These are phyloP conservation scores for Buddleja alternifolia DNA, from an alignment of 257 asterid genomes.

Conservation along the genomic window DNA sequence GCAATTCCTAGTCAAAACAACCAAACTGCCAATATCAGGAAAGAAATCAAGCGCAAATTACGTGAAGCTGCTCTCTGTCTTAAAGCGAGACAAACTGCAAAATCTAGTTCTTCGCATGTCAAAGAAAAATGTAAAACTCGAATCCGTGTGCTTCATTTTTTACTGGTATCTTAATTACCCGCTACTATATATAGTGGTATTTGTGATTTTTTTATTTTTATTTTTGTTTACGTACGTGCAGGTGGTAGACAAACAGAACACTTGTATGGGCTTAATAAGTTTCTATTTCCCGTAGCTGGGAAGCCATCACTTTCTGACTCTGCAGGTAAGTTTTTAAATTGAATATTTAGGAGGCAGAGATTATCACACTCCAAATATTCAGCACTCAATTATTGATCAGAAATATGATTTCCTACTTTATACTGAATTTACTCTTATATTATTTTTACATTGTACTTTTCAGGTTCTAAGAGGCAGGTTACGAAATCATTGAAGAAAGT, in stretches of 20 bases:
- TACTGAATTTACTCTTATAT: conserved; percentile 7
- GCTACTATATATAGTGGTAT: conserved; percentile 5
- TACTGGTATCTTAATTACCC: not conserved
- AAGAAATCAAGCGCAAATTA: conserved; percentile 61
- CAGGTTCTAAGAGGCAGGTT: conserved; percentile 79
- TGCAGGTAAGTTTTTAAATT: conserved; percentile 37
- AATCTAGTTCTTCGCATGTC: conserved; percentile 41
- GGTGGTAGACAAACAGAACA: conserved; percentile 52
- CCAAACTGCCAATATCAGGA: conserved; percentile 45
- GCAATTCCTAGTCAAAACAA: conserved; percentile 53
- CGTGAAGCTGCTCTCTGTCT: conserved; percentile 60
- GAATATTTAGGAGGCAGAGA: not conserved
- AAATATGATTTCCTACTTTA: not conserved
- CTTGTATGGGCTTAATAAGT: conserved; percentile 51
- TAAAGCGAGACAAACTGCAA: conserved; percentile 45
- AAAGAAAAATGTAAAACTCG: conserved; percentile 67
- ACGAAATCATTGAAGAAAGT: conserved; percentile 57
- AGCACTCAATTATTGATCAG: not conserved
- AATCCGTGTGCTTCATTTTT: not conserved
- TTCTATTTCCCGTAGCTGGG: conserved; percentile 52
- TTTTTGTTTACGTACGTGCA: conserved; percentile 28
- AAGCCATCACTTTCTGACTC: conserved; percentile 44
- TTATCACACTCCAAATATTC: not conserved
- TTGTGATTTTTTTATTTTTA: not conserved
- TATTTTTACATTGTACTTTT: not conserved